phyloP scores from a whole-genome alignment of 805 yeast species.

The Candida boleticola region DNA sequence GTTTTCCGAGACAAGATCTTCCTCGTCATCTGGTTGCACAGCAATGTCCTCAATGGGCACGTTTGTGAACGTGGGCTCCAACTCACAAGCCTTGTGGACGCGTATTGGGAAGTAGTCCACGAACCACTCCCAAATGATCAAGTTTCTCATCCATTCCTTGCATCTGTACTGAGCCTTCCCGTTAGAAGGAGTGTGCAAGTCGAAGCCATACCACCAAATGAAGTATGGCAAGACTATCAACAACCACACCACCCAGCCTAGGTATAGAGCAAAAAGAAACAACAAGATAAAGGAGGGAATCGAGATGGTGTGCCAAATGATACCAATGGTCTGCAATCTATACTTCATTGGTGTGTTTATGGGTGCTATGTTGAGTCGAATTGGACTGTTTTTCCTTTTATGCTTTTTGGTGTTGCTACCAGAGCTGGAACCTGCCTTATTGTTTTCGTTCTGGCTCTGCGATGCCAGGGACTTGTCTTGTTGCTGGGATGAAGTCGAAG shows the following conservation, averaged over 20 bases:
- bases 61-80: conserved; percentile 69
- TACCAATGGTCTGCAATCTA: conserved; percentile 64
- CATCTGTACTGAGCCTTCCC: conserved; percentile 65
- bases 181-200: conserved; percentile 67
- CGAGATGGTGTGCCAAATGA: conserved; percentile 72
- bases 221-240: conserved; percentile 60
- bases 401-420: background rate
- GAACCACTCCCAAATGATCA: conserved; percentile 66
- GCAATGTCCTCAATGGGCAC: conserved; percentile 24
- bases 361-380: conserved; percentile 48
- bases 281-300: conserved; percentile 57
- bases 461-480: background rate
- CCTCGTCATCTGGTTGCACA: conserved; percentile 29
- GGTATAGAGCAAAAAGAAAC: conserved; percentile 47
- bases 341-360: conserved; percentile 52
- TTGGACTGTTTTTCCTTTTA: conserved; percentile 2
- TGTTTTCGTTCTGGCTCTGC: conserved; percentile 1
- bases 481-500: background rate
- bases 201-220: conserved; percentile 49
- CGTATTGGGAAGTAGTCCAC: conserved; percentile 77
- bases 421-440: background rate
- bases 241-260: conserved; percentile 69
- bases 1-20: conserved; percentile 39
- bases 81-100: conserved; percentile 62
- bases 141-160: conserved; percentile 54